Conservation (phyloP, 768 basidiomycete species). For the Rhodotorula diobovata region DNA sequence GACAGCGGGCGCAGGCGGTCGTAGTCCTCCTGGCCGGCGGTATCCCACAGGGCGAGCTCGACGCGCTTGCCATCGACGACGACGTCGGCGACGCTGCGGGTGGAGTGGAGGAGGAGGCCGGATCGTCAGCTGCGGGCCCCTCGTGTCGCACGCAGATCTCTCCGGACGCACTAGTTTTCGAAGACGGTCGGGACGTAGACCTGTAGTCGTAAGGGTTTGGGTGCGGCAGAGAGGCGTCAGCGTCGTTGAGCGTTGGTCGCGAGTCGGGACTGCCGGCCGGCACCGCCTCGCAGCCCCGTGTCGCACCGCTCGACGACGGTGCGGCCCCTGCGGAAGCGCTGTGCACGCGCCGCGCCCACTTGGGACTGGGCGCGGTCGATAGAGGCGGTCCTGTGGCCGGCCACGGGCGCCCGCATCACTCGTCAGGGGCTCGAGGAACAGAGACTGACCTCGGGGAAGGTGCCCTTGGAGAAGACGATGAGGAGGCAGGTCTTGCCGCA, state of each 20-base stretch:
- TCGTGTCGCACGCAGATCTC: neutral
- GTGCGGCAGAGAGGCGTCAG: neutral
- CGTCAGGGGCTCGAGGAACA: neutral
- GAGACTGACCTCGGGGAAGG: slow-evolving; percentile 75
- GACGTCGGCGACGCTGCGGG: slow-evolving; percentile 73
- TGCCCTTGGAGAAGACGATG: slow-evolving; percentile 94
- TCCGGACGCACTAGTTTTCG: slow-evolving; percentile 68
- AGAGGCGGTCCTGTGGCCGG: too few species aligned
- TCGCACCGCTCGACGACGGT: too few species aligned
- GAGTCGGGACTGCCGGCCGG: neutral
- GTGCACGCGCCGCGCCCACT: too few species aligned
- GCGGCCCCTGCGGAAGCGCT: too few species aligned
- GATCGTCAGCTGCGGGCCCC: neutral
- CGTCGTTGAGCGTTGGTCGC: neutral
- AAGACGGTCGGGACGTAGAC: slow-evolving; percentile 99
- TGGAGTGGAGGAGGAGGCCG: too few species aligned
- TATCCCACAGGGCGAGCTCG: slow-evolving; percentile 99
- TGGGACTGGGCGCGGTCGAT: too few species aligned
- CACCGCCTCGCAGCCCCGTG: neutral
- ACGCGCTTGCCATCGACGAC: slow-evolving; percentile 98
- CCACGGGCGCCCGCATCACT: too few species aligned
- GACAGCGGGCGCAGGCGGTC: slow-evolving; percentile 95
- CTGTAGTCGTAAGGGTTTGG: too few species aligned
- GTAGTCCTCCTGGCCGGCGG: slow-evolving; percentile 98
- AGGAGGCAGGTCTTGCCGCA: slow-evolving; percentile 72